Evolutionary conservation across 2,329 filamentous ascomycete species (phyloP).

Genomic region (Catunica adiposa): DNA sequence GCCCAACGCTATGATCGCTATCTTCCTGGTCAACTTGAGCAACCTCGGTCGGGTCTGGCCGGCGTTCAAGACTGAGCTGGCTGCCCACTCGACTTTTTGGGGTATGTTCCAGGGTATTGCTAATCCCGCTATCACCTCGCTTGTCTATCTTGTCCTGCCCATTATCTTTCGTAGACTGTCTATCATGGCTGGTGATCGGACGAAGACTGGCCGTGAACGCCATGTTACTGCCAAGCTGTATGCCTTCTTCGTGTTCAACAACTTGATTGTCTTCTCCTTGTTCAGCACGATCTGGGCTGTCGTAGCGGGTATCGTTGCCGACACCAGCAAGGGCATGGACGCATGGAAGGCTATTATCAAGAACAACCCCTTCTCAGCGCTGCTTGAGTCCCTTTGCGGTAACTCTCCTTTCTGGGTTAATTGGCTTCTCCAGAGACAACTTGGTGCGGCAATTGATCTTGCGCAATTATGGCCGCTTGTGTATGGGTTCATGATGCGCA

Average conservation of each 20-base stretch:
- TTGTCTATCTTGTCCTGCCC: slow-evolving; percentile 75
- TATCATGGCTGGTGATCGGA: slow-evolving; percentile 69
- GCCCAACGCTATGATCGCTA: slow-evolving; percentile 84
- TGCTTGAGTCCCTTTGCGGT: slow-evolving; percentile 61
- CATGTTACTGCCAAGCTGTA: slow-evolving; percentile 86
- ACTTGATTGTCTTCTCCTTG: slow-evolving; percentile 80
- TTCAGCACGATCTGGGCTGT: slow-evolving; percentile 73
- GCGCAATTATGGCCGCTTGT: slow-evolving; percentile 70
- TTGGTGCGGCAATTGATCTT: slow-evolving; percentile 88
- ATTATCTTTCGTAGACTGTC: slow-evolving; percentile 81
- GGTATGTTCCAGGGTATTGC: slow-evolving; percentile 81
- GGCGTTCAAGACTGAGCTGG: slow-evolving; percentile 51
- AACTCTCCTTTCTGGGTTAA: slow-evolving; percentile 89
- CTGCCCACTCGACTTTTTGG: slow-evolving; percentile 52
- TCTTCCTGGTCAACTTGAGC: slow-evolving; percentile 74
- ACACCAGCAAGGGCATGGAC: slow-evolving; percentile 38
- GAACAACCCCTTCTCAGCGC: slow-evolving; percentile 41
- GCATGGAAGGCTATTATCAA: slow-evolving; percentile 54
- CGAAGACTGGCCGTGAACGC: slow-evolving; percentile 79
- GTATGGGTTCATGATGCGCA: slow-evolving; percentile 72
- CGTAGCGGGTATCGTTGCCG: slow-evolving; percentile 45
- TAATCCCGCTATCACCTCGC: slow-evolving; percentile 71
- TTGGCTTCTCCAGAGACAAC: slow-evolving; percentile 79
- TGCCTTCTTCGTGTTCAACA: slow-evolving; percentile 95
- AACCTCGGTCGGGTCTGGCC: slow-evolving; percentile 72